phyloP scores from a whole-genome alignment of 306 rosid genomes.

The Ochetophila trinervis region DNA sequence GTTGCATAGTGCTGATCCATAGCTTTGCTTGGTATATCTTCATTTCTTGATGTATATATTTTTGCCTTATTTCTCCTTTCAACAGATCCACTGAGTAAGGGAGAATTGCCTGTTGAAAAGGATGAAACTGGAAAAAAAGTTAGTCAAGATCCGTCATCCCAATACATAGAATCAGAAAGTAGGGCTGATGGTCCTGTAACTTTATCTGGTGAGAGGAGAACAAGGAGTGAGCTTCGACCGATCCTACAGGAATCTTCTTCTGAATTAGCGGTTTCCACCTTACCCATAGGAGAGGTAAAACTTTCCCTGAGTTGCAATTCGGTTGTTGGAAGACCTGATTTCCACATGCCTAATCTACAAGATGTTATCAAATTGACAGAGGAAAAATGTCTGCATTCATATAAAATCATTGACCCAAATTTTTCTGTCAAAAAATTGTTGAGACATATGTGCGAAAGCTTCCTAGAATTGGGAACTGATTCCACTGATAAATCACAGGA shows the following conservation, averaged over 20 bases:
- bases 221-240: conserved; percentile 29
- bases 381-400: conserved; percentile 71
- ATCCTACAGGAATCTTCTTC: conserved; percentile 30
- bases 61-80: conserved; percentile 7
- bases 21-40: no score
- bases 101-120: conserved; percentile 27
- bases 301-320: conserved; percentile 55
- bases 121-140: conserved; percentile 32
- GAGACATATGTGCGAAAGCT: conserved; percentile 56
- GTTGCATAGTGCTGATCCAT: no score
- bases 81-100: conserved; percentile 44
- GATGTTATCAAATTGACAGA: conserved; percentile 57
- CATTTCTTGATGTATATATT: neutral
- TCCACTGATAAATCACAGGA: conserved; percentile 59
- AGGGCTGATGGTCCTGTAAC: conserved; percentile 28
- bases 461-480: conserved; percentile 65
- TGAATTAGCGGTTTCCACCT: conserved; percentile 51
- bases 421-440: conserved; percentile 68
- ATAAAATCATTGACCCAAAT: conserved; percentile 53
- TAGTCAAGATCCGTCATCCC: conserved; percentile 34
- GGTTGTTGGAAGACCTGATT: conserved; percentile 46
- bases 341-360: conserved; percentile 50
- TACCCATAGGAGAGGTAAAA: conserved; percentile 72
- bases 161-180: conserved; percentile 28
- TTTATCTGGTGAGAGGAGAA: conserved; percentile 36